Base-by-base conservation (phyloP, 1,139 yeast species). In the Yamadazyma spencermartinsiae region DNA sequence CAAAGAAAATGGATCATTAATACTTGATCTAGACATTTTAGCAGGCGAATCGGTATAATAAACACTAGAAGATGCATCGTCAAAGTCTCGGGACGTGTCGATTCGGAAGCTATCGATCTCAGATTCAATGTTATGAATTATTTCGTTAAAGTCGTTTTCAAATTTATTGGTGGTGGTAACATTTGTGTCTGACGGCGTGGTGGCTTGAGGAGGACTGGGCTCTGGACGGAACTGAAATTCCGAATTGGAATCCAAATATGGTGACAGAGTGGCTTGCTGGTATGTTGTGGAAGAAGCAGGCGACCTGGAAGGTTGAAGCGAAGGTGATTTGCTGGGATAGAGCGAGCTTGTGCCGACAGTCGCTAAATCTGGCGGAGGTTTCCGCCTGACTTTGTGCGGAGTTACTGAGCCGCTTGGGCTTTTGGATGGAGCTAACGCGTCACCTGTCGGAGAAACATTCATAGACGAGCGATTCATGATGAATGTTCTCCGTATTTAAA, bases 291-390 rank as follows among this genome's bases (percentile, higher is more conserved):
- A 10, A 34, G 40, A 7, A 36, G 36, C 21, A n/a, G n/a, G n/a
- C n/a, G n/a, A n/a, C n/a, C n/a, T n/a, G n/a, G n/a, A n/a, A n/a
- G n/a, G n/a, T n/a, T n/a, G n/a, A n/a, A n/a, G n/a, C n/a, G n/a
- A n/a, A n/a, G n/a, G n/a, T n/a, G n/a, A n/a, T n/a, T n/a, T n/a
- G n/a, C n/a, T n/a, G n/a, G n/a, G n/a, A n/a, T n/a, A n/a, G n/a
- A n/a, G n/a, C n/a, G n/a, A n/a, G n/a, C n/a, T n/a, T n/a, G 26
- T 5, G 12, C 12, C 26, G n/a, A 4, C 5, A 5, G 13, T 13
- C 26, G 12, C 27, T 15, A 40, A 24, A 28, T 44, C 46, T 8
- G 48, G 48, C 4, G 49, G 49, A 3, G 48, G 48, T 32, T 42
- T 45, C 13, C 49, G 39, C 36, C 49, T 33, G 2, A 25, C 31